These are phyloP conservation scores for Fraxinus paxiana DNA, from an alignment of 305 asterid species.

Conservation along the genomic window DNA sequence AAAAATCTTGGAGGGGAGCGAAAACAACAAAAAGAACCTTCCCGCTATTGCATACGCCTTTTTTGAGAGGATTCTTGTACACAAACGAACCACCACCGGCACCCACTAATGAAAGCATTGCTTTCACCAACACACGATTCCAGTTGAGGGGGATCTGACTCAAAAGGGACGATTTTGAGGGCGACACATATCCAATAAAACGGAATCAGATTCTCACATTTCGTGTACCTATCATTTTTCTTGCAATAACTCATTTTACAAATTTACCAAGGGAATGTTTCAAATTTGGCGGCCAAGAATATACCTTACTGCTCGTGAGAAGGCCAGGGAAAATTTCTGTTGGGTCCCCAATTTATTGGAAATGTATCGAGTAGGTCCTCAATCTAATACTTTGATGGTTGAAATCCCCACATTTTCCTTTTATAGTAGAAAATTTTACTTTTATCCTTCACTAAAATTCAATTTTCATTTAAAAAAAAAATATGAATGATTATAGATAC, in stretches of 20 bases:
- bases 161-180: not conserved
- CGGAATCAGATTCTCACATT: not conserved
- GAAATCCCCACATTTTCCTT: not conserved
- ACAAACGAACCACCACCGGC: constrained; percentile 24
- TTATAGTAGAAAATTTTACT: not conserved
- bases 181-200: constrained; percentile 1
- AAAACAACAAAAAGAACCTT: constrained; percentile 7
- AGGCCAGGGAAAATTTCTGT: not conserved
- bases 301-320: not conserved
- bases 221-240: not conserved
- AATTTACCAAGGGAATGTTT: not conserved
- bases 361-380: not conserved
- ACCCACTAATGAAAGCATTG: constrained; percentile 11
- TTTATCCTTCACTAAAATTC: not conserved
- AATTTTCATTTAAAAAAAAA: too few species aligned
- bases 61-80: constrained; percentile 16
- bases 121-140: not conserved
- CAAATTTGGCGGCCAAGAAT: not conserved
- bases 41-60: constrained; percentile 8
- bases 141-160: not conserved
- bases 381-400: not conserved
- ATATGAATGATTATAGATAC: too few species aligned
- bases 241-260: not conserved
- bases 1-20: constrained; percentile 18
- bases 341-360: not conserved